A percentile compares a stretch with the other conserved stretches of the same genome.
phyloP scores from a whole-genome alignment of 1,139 yeast genomes.

The Hyphopichia wangnamkhiaoensis region DNA sequence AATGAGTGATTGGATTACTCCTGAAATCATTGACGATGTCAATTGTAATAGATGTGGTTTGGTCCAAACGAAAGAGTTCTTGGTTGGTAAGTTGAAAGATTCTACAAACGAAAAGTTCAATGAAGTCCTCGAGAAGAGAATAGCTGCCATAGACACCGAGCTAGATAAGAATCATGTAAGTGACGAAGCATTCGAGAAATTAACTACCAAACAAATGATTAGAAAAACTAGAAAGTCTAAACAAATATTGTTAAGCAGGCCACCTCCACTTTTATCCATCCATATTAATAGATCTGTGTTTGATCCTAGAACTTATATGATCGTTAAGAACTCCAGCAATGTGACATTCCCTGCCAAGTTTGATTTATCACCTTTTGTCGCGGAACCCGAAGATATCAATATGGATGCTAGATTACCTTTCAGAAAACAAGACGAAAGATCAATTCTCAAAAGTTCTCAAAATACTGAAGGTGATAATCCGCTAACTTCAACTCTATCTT shows the following conservation, averaged over 20 bases:
- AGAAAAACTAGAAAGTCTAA: constrained; percentile 79
- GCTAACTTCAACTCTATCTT: neutral
- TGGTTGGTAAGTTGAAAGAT: constrained; percentile 32
- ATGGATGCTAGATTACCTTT: constrained; percentile 79
- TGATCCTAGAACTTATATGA: constrained; percentile 81
- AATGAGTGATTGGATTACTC: constrained; percentile 69
- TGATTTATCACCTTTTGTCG: constrained; percentile 69
- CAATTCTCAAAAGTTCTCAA: neutral
- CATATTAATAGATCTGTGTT: constrained; percentile 92
- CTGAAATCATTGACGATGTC: constrained; percentile 88
- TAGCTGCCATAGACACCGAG: constrained; percentile 57
- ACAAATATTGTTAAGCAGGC: constrained; percentile 76
- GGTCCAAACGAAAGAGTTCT: constrained; percentile 55
- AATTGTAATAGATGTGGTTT: constrained; percentile 92
- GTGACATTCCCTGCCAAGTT: constrained; percentile 73
- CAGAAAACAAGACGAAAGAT: constrained; percentile 53
- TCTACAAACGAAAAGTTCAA: constrained; percentile 39
- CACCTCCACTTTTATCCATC: constrained; percentile 80
- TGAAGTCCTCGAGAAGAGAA: constrained; percentile 50
- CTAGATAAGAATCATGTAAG: constrained; percentile 67
- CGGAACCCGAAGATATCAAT: constrained; percentile 68
- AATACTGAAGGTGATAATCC: constrained; percentile 8
- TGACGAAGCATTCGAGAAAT: constrained; percentile 73
- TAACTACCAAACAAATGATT: constrained; percentile 75
- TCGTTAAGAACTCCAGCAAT: constrained; percentile 79